phyloP scores from a whole-genome alignment of 441 rosid species.

The Gossypium davidsonii region DNA sequence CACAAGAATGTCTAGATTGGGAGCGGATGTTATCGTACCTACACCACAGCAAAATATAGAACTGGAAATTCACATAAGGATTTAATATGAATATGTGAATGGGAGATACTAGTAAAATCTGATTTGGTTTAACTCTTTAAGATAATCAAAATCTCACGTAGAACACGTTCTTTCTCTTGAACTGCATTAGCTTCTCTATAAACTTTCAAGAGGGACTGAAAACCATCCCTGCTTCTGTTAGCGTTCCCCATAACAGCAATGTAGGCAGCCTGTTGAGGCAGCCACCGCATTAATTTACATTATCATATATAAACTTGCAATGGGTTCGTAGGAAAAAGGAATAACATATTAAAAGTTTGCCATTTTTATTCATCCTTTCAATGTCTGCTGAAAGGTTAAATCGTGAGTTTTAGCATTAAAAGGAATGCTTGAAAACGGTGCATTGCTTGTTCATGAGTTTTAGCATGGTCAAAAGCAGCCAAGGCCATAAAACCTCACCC shows the following conservation, averaged over 20 bases:
- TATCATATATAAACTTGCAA: neutral
- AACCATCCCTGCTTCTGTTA: slow-evolving; percentile 36
- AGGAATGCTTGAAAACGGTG: neutral
- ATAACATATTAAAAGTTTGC: neutral
- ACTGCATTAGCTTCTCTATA: slow-evolving; percentile 86
- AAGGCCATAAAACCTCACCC: neutral
- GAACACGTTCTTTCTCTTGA: slow-evolving; percentile 83
- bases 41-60: slow-evolving; percentile 7
- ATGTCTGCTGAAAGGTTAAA: neutral
- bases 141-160: slow-evolving; percentile 36
- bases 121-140: neutral
- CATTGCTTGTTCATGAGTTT: neutral
- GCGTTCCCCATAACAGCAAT: slow-evolving; percentile 73
- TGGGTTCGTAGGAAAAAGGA: neutral
- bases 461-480: neutral
- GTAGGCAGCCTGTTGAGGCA: slow-evolving; percentile 68
- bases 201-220: slow-evolving; percentile 65
- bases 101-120: neutral
- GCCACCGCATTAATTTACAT: neutral
- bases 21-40: slow-evolving; percentile 53
- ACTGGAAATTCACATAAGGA: neutral
- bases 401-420: neutral
- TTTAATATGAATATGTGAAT: neutral
- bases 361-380: neutral
- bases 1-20: slow-evolving; percentile 47